Evolutionary conservation across 164 flowering plant genomes (phyloP).

Genomic region (Sedum album): DNA sequence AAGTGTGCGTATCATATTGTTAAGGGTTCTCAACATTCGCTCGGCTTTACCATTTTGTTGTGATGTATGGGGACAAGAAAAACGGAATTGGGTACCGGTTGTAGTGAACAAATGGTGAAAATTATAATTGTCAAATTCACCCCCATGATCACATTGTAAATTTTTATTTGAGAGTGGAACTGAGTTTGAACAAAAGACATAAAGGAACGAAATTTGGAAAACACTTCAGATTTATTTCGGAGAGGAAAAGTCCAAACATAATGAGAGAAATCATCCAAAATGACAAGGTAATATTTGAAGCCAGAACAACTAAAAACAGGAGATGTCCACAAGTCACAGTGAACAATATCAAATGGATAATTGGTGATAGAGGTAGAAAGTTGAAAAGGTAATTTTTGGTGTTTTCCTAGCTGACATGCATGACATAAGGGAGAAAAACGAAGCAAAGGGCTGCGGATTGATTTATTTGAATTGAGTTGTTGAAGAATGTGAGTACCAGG

Average conservation of each 20-base stretch:
- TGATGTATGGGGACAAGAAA: neutral
- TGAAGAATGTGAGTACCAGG: neutral
- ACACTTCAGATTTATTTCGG: neutral
- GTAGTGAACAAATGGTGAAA: neutral
- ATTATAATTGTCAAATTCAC: neutral
- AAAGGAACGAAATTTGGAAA: neutral
- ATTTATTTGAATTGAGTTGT: neutral
- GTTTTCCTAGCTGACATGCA: neutral
- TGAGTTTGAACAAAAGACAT: neutral
- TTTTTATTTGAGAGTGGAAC: neutral
- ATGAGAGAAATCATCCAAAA: neutral
- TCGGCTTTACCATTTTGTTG: neutral
- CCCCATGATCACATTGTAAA: neutral
- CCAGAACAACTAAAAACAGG: neutral
- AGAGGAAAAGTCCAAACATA: neutral
- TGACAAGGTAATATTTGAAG: neutral
- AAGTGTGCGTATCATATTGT: neutral
- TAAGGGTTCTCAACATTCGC: no score
- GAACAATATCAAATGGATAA: constrained; percentile 1
- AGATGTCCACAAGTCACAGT: neutral
- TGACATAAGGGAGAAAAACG: neutral
- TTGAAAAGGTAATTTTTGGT: neutral
- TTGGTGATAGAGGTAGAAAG: neutral
- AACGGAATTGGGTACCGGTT: neutral
- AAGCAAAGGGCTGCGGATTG: neutral